phyloP scores from a whole-genome alignment of 257 asterid genomes.

The Anisodus tanguticus region DNA sequence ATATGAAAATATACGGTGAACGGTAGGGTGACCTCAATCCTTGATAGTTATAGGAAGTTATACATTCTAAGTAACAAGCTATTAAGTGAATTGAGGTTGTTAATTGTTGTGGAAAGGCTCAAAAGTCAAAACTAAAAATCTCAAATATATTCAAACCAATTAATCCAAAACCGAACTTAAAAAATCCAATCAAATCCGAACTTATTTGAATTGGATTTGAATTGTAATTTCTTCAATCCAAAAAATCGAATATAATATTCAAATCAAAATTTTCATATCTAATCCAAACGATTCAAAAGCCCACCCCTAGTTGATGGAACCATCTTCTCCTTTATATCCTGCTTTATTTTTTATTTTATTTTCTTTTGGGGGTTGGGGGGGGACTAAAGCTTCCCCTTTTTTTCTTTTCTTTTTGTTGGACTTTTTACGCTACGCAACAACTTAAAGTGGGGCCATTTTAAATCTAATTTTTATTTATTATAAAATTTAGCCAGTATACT shows the following conservation, averaged over 20 bases:
- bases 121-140: neutral
- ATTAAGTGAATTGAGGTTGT: neutral
- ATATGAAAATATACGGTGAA: neutral
- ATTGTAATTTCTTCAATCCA: neutral
- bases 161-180: neutral
- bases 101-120: neutral
- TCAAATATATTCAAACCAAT: neutral
- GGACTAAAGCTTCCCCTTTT: too few relatives aligned
- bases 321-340: too few relatives aligned
- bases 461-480: too few relatives aligned
- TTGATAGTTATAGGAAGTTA: neutral
- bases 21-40: too few relatives aligned
- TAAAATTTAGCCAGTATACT: too few relatives aligned
- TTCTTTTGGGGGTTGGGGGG: too few relatives aligned
- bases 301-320: neutral
- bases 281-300: neutral
- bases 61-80: neutral
- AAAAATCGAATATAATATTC: neutral
- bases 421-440: too few relatives aligned
- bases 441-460: too few relatives aligned
- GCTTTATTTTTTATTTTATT: too few relatives aligned
- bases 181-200: too few relatives aligned
- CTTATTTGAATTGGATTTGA: too few relatives aligned
- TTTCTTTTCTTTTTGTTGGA: too few relatives aligned
- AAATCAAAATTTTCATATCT: neutral